Base-by-base conservation (phyloP, 441 rosid genomes). In the Populus hybrid region DNA sequence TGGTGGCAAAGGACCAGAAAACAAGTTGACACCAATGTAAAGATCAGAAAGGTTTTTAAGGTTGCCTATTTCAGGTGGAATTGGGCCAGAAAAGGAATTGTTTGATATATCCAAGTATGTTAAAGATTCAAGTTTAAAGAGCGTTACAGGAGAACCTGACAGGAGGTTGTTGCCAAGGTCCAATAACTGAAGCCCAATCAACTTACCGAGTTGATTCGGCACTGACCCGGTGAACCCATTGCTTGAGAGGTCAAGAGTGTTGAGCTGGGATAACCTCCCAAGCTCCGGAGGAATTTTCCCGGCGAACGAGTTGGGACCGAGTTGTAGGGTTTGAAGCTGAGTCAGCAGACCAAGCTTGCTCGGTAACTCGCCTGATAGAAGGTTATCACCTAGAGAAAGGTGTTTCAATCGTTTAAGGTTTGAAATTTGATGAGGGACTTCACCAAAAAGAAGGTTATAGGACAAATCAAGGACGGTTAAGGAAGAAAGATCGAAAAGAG, bases 391-490 rank as follows among this genome's bases (percentile, higher is more conserved):
- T 19, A 89, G 83, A 71, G 76, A 82, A 12, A 89, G 86, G 66
- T 80, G 74, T 76, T 84, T 81, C 8, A 90, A 76, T 71, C 46
- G 42, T 65, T 73, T 80, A 2, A 89, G 79, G 73, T 35, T 74
- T 7, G 88, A 75, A 50, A 92, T 78, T 11, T 69, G 77, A 2
- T 38, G 67, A 2, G 94, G 81, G 16, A 94, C 76, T 72, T 76
- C 71, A 2, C 93, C 98, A 66, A 28, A 82, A 72, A 94, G 75
- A 8, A 69, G 70, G 81, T 94, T 94, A 6, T 71, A 53, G 0
- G 98, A 91, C 34, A 93, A 75, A 86, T 95, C 98, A 9, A 93
- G 89, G 32, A 77, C 68, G 46, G 81, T 72, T 75, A 93, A 93
- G 35, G 42, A 61, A 2, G 79, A 69, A 10, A 92, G 90, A 10